phyloP scores from a whole-genome alignment of 371 early-diverging fungal genomes.

The Basidiobolus meristosporus region DNA sequence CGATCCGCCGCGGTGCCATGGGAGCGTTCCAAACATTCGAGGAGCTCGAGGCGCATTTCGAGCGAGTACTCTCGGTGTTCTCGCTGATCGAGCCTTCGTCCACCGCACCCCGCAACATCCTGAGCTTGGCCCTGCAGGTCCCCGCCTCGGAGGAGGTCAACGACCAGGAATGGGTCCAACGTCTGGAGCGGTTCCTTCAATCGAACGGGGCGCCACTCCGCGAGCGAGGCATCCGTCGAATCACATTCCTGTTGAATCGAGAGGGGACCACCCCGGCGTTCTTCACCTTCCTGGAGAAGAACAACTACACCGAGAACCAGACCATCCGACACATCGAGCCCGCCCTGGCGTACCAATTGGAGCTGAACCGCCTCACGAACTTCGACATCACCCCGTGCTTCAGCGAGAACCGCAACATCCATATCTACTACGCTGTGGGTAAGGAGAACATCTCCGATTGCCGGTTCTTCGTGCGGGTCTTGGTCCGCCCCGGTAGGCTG shows the following conservation, averaged over 20 bases:
- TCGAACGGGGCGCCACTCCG: slow-evolving; percentile 36
- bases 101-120: slow-evolving; percentile 35
- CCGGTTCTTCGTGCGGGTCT: slow-evolving; percentile 92
- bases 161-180: slow-evolving; percentile 37
- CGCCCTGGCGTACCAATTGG: slow-evolving; percentile 91
- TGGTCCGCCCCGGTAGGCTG: slow-evolving; percentile 81
- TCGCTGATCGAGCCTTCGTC: slow-evolving; percentile 7
- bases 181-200: slow-evolving; percentile 32
- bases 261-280: slow-evolving; percentile 70
- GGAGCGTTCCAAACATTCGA: slow-evolving; percentile 27
- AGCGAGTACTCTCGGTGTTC: slow-evolving; percentile 17
- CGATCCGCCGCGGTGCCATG: slow-evolving; percentile 49
- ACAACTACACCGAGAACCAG: slow-evolving; percentile 71
- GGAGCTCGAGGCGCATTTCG: slow-evolving; percentile 24
- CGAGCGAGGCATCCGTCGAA: slow-evolving; percentile 61
- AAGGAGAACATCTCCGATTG: slow-evolving; percentile 86
- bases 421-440: slow-evolving; percentile 87
- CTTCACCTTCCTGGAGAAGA: slow-evolving; percentile 87
- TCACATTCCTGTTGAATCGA: slow-evolving; percentile 77
- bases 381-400: slow-evolving; percentile 90
- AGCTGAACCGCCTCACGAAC: slow-evolving; percentile 78
- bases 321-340: slow-evolving; percentile 96
- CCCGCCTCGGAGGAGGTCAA: slow-evolving; percentile 24
- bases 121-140: slow-evolving; percentile 59
- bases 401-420: slow-evolving; percentile 81